Evolutionary conservation across 129 eudicot species (phyloP), one percentile per base, ranked within the genome.

Genomic region (Pulicaria dysenterica): DNA sequence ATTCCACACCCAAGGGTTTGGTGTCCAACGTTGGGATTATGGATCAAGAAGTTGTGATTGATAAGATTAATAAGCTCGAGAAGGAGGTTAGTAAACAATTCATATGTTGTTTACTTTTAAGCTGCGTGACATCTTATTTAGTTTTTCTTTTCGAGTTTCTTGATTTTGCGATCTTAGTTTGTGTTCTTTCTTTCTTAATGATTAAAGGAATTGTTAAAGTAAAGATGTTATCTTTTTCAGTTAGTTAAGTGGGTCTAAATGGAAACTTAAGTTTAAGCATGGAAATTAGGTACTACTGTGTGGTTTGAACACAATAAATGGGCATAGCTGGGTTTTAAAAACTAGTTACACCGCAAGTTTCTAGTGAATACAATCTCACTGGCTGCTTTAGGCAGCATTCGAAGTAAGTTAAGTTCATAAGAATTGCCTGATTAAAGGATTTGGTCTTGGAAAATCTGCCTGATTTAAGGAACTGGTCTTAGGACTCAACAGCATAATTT

Each of bases 11-110:
- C 8, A 67, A 67, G 70, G 84, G 82, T 42, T 69, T 65, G 67
- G 78, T 63, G 9, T 67, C 67, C 3, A 50, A 76, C 60, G 83
- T 58, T 12, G 79, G 82, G 75, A 39, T 39, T 73, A 62, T 74
- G 84, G 85, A 77, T 68, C 77, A 48, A 67, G 89, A 81, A 5
- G 58, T 49, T 38, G 61, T 79, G 9, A 57, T 63, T 63, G 82
- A 82, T 19, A 88, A 66, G 74, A 62, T 91, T 24, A 66, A 75
- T 19, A 84, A 68, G 79, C 90, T 91, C 37, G 92, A 91, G 50
- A 92, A 83, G 41, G 98, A 92, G 94, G 98, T 92, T 53, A 64
- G 78, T 58, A 1, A 24, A 46, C 38, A 12, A 57, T 81, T 72
- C 7, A 11, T 74, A 5, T 34, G 8, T 68, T 67, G 38, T 49